Conservation (phyloP, 495 filamentous ascomycete species). For the Paragyromitra xinjiangensis region DNA sequence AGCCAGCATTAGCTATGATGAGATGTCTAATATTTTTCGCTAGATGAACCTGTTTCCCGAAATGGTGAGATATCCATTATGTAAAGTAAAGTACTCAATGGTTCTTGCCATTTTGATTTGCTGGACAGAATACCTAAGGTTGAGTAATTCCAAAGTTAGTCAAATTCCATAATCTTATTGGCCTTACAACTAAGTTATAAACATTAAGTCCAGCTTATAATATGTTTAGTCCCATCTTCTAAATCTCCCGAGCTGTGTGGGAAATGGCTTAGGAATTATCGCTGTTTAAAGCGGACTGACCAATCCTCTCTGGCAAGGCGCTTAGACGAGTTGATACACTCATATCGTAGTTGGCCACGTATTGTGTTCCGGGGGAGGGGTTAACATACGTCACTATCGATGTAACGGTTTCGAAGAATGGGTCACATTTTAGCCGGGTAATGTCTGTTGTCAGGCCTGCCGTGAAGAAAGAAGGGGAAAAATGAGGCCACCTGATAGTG, state of each 20-base stretch:
- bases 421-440: neutral
- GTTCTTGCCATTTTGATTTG: no score
- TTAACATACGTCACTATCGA: neutral
- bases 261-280: neutral
- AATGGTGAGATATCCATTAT: neutral
- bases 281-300: neutral
- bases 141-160: neutral
- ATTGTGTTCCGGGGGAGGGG: neutral
- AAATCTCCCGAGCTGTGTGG: neutral
- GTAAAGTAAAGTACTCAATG: neutral
- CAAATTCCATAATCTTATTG: neutral
- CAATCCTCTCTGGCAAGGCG: neutral
- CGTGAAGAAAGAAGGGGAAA: neutral
- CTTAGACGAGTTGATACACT: neutral
- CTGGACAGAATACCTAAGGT: neutral
- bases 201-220: neutral
- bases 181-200: neutral
- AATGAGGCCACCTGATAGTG: neutral
- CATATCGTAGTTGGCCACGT: neutral
- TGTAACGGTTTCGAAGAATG: no score
- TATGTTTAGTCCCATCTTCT: neutral
- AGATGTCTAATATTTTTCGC: neutral
- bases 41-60: neutral
- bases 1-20: neutral
- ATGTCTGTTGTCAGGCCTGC: neutral